These are phyloP conservation scores for Tolypocladium sp. DNA, from an alignment of 2,329 filamentous ascomycete genomes.

Conservation along the genomic window DNA sequence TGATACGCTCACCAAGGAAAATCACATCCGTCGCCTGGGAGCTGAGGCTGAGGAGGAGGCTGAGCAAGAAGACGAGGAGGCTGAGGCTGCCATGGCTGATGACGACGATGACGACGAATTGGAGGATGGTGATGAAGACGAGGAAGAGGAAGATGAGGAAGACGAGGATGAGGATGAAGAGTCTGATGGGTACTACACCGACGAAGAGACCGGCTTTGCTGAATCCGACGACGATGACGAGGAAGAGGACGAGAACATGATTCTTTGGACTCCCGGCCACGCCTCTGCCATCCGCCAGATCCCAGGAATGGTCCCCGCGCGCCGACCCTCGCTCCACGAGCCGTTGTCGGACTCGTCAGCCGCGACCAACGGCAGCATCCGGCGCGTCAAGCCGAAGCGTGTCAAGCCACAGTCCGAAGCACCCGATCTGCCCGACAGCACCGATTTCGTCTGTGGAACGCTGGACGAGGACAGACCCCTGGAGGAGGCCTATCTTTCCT, in stretches of 20 bases:
- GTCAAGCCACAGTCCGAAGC: conserved; percentile 36
- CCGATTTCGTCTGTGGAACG: conserved; percentile 97
- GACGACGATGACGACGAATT: conserved; percentile 39
- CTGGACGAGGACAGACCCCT: conserved; percentile 89
- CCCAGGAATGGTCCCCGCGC: conserved; percentile 21
- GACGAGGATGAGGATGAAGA: conserved; percentile 47
- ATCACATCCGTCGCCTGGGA: conserved; percentile 73
- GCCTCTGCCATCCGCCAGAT: conserved; percentile 25
- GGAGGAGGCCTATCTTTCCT: conserved; percentile 88
- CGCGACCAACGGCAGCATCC: conserved; percentile 30
- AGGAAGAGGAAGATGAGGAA: conserved; percentile 41
- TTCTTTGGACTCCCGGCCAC: conserved; percentile 44
- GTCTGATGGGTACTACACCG: conserved; percentile 66
- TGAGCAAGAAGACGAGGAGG: conserved; percentile 60
- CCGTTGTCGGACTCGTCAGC: conserved; percentile 54
- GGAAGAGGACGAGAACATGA: conserved; percentile 54
- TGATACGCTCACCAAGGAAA: conserved; percentile 86
- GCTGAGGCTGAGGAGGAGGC: conserved; percentile 90
- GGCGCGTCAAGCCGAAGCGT: conserved; percentile 12
- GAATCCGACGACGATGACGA: conserved; percentile 60
- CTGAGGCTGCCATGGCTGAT: conserved; percentile 29
- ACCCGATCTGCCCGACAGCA: conserved; percentile 88
- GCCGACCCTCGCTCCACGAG: conserved; percentile 30
- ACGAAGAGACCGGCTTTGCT: conserved; percentile 59
- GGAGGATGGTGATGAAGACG: conserved; percentile 42